Evolutionary conservation across 208 protist genomes (phyloP).

Genomic region (Acanthamoeba castellanii): DNA sequence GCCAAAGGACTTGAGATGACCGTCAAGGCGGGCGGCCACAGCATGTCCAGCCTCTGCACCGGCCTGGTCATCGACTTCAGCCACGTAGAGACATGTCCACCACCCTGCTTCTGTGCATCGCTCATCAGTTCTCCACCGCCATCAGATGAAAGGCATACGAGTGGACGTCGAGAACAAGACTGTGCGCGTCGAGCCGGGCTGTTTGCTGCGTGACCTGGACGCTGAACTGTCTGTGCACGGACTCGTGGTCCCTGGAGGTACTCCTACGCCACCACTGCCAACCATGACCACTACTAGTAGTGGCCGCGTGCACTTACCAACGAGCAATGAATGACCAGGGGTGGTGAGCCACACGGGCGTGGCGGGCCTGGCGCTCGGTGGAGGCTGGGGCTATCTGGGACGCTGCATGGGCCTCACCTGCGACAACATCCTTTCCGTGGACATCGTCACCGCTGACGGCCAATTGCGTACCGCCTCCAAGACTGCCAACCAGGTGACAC

Average conservation of each 20-base stretch:
- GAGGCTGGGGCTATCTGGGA: conserved; percentile 21
- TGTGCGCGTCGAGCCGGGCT: conserved; percentile 40
- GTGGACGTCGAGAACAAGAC: not conserved
- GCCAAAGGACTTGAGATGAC: not conserved
- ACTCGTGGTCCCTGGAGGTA: not conserved
- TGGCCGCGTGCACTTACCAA: not conserved
- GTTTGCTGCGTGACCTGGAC: conserved; percentile 33
- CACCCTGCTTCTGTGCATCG: not conserved
- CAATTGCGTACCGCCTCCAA: conserved; percentile 26
- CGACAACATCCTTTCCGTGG: conserved; percentile 35
- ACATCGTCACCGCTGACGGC: conserved; percentile 66
- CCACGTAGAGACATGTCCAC: not conserved
- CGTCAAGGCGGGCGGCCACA: conserved; percentile 61
- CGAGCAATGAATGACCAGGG: not conserved
- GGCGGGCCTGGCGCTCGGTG: conserved; percentile 68
- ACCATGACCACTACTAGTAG: not conserved
- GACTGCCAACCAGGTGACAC: not conserved
- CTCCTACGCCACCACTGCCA: not conserved
- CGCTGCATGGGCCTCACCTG: conserved; percentile 19
- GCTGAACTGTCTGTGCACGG: not conserved
- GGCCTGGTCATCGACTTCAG: conserved; percentile 56
- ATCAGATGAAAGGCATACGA: not conserved
- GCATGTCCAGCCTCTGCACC: conserved; percentile 11
- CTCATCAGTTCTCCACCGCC: not conserved
- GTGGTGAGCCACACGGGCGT: conserved; percentile 67